A percentile compares a stretch with the other conserved stretches of the same genome.
Evolutionary conservation across 768 basidiomycete species (phyloP).

Genomic region (Tylopilus sp.): DNA sequence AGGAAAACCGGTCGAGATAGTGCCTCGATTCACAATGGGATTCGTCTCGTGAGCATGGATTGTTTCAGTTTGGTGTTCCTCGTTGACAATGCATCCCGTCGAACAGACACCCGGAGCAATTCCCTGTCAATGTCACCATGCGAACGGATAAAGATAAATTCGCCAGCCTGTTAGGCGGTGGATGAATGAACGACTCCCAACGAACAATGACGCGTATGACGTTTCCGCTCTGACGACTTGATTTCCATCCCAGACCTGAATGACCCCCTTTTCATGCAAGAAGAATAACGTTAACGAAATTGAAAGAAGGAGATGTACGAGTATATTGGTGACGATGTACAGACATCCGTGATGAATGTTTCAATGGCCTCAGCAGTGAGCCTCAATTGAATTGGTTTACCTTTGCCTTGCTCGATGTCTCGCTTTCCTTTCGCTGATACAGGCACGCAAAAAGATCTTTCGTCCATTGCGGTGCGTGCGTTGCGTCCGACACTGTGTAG

Average conservation of each 20-base stretch:
- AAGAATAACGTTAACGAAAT: not conserved
- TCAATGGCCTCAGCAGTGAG: not conserved
- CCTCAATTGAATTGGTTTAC: not conserved
- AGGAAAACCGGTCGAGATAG: slow-evolving; percentile 1
- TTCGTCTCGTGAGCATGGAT: not conserved
- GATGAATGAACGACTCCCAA: not conserved
- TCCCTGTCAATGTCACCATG: not conserved
- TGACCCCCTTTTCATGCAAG: not conserved
- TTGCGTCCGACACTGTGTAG: too few species aligned
- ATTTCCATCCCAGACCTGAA: not conserved
- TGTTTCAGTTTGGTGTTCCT: too few species aligned
- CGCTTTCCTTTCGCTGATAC: too few species aligned
- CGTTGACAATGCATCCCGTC: not conserved
- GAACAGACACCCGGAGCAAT: not conserved
- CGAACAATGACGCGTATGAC: not conserved
- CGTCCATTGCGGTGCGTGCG: not conserved
- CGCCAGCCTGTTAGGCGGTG: not conserved
- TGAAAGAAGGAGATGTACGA: not conserved
- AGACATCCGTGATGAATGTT: not conserved
- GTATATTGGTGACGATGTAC: not conserved
- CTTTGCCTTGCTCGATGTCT: not conserved
- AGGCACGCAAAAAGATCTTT: not conserved
- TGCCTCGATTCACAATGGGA: not conserved
- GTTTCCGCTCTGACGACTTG: not conserved
- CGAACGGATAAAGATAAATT: not conserved